Evolutionary conservation across 2,329 filamentous ascomycete genomes (phyloP).

Genomic region (Sporothrix pseudoabietina): DNA sequence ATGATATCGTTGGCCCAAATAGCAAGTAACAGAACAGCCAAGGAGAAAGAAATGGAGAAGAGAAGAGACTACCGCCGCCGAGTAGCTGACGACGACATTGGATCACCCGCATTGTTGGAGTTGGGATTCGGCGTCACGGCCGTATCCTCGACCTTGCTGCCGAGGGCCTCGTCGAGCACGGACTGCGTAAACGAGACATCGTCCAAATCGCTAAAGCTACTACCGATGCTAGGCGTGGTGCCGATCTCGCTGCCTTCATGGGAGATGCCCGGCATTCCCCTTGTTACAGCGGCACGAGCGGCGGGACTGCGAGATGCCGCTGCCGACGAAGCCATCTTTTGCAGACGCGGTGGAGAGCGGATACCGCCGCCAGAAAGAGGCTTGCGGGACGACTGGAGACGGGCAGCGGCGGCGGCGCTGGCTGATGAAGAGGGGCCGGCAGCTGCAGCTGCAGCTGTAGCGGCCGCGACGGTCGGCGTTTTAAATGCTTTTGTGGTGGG

Average conservation of each 20-base stretch:
- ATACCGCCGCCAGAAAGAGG: constrained; percentile 38
- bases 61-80: neutral
- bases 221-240: constrained; percentile 75
- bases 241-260: constrained; percentile 65
- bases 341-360: constrained; percentile 58
- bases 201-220: constrained; percentile 83
- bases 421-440: constrained; percentile 39
- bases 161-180: constrained; percentile 35
- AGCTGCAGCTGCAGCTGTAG: neutral
- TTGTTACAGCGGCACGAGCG: constrained; percentile 50
- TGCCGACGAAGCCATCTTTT: constrained; percentile 49
- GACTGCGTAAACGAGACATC: constrained; percentile 43
- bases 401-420: constrained; percentile 28
- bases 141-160: constrained; percentile 34
- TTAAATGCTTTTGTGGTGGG: constrained; percentile 27
- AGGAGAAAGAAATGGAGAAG: neutral
- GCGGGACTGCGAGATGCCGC: constrained; percentile 51
- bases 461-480: constrained; percentile 1
- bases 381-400: constrained; percentile 26
- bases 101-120: constrained; percentile 22
- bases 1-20: neutral
- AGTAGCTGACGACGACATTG: constrained; percentile 27
- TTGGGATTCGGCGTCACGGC: constrained; percentile 20
- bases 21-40: neutral
- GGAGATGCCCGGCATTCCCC: constrained; percentile 53